These are phyloP conservation scores for Penicillium verrucosum DNA, from an alignment of 2,329 filamentous ascomycete species.

Conservation along the genomic window DNA sequence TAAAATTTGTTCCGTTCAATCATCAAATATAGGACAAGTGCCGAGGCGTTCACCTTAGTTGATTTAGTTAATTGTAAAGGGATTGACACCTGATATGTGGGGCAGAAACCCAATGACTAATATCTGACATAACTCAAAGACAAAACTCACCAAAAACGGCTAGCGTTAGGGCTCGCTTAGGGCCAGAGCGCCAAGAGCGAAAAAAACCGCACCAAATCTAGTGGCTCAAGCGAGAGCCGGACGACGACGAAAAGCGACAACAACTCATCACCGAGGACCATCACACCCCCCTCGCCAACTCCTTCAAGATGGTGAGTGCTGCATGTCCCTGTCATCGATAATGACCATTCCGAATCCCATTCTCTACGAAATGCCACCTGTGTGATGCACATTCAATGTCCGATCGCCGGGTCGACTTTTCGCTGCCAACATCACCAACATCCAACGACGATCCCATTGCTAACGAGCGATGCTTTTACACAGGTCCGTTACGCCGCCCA, in stretches of 20 bases:
- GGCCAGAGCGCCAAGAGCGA: slow-evolving; percentile 39
- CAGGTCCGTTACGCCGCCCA: slow-evolving; percentile 96
- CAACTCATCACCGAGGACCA: slow-evolving; percentile 43
- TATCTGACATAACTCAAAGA: slow-evolving; percentile 6
- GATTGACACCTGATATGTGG: neutral
- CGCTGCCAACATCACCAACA: slow-evolving; percentile 5
- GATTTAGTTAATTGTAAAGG: neutral
- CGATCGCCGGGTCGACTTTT: slow-evolving; percentile 8
- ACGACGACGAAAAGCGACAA: slow-evolving; percentile 40
- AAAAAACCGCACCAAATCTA: slow-evolving; percentile 41
- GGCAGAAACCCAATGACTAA: slow-evolving; percentile 8
- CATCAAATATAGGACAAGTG: neutral
- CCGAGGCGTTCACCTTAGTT: neutral
- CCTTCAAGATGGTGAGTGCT: slow-evolving; percentile 48
- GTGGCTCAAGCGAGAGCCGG: slow-evolving; percentile 31
- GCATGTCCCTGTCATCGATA: slow-evolving; percentile 12
- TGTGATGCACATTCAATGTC: slow-evolving; percentile 11
- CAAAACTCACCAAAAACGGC: slow-evolving; percentile 16
- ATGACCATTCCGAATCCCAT: slow-evolving; percentile 9
- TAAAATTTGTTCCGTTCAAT: neutral
- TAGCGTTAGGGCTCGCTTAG: slow-evolving; percentile 46
- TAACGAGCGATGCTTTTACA: slow-evolving; percentile 29
- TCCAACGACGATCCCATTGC: slow-evolving; percentile 23
- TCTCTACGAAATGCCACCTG: slow-evolving; percentile 12
- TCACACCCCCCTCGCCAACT: slow-evolving; percentile 41